phyloP scores from a whole-genome alignment of 495 filamentous ascomycete species.

The Neurospora cerealis region DNA sequence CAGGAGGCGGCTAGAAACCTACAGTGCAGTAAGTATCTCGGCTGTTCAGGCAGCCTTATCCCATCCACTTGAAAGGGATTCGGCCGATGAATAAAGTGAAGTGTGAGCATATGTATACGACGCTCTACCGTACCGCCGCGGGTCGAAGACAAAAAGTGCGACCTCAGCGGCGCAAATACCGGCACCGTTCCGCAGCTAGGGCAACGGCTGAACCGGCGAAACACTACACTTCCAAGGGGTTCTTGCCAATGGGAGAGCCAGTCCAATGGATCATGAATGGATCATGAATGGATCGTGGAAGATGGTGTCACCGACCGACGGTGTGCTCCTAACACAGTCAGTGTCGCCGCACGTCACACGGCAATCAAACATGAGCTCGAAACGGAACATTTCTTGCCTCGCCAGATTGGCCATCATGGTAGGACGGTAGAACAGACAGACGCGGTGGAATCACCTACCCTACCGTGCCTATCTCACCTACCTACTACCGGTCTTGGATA shows the following conservation, averaged over 20 bases:
- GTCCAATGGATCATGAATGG: background rate
- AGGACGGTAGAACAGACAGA: background rate
- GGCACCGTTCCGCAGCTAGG: background rate
- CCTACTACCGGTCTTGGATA: background rate
- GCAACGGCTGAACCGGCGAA: background rate
- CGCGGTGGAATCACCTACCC: background rate
- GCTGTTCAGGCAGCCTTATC: background rate
- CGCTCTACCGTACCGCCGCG: background rate
- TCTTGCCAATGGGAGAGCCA: background rate
- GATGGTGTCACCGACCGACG: background rate
- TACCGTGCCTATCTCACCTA: background rate
- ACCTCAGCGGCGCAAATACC: background rate
- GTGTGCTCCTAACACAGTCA: background rate
- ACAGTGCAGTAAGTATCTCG: background rate
- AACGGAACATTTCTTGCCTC: background rate
- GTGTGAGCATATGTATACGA: background rate
- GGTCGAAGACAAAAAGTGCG: background rate
- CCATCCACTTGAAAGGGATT: background rate
- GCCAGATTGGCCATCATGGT: background rate
- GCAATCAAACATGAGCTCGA: background rate
- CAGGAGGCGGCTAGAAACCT: background rate
- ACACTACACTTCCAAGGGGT: background rate
- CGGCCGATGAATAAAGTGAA: background rate
- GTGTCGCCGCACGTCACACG: background rate
- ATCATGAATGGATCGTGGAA: background rate